These are phyloP conservation scores for Trebouxiophyceae sp. DNA, from an alignment of 163 green algal species.

Conservation along the genomic window DNA sequence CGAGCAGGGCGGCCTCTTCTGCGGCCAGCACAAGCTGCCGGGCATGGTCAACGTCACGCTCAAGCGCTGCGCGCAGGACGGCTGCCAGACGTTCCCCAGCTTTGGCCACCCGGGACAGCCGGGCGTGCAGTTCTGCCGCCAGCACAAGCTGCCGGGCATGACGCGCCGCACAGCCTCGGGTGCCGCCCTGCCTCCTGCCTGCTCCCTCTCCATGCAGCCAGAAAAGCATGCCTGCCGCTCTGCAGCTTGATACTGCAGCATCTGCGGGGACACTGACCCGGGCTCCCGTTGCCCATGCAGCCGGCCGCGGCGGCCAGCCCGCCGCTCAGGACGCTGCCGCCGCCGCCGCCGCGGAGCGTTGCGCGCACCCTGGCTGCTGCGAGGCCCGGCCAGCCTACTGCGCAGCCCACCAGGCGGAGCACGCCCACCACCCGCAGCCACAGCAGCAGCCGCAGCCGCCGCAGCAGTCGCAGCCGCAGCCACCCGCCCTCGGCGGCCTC, in stretches of 20 bases:
- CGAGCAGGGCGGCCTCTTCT: slow-evolving; percentile 4
- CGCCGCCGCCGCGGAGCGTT: not conserved
- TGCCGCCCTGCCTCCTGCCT: not conserved
- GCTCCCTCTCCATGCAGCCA: not conserved
- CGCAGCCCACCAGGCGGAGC: not conserved
- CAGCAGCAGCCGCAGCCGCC: too few species aligned
- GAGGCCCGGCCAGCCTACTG: not conserved
- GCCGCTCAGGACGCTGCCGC: not conserved
- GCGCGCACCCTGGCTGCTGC: not conserved
- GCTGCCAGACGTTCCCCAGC: slow-evolving; percentile 1
- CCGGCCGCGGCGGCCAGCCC: too few species aligned
- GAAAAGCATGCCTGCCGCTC: too few species aligned
- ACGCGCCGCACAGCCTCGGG: not conserved
- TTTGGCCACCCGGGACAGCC: slow-evolving; percentile 6
- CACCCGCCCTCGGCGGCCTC: too few species aligned
- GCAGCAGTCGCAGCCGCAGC: too few species aligned
- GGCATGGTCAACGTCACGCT: slow-evolving; percentile 14
- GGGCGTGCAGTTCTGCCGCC: slow-evolving; percentile 5
- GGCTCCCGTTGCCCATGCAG: too few species aligned
- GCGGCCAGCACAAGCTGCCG: slow-evolving; percentile 6
- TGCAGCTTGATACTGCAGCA: too few species aligned
- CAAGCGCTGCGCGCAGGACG: slow-evolving; percentile 2
- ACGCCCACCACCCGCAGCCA: not conserved
- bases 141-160: slow-evolving; percentile 15
- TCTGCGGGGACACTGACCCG: too few species aligned